Percentiles rank a stretch among this genome's conserved stretches.
Evolutionary conservation across 83 land plant genomes (phyloP).

Genomic region (Diphasiastrum complanatum): DNA sequence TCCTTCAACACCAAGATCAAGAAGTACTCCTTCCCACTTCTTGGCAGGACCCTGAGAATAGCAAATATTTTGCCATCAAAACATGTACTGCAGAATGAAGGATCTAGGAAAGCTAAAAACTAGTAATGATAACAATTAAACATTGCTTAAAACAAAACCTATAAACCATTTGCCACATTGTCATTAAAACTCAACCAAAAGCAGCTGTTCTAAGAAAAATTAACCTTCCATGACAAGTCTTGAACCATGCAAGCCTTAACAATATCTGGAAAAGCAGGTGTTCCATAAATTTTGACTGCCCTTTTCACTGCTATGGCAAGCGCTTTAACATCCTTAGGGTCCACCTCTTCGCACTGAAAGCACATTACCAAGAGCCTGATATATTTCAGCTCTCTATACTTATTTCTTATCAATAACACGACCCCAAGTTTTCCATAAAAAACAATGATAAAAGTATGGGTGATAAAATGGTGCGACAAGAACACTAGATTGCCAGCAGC

Average conservation of each 20-base stretch:
- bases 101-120: neutral
- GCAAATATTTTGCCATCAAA: neutral
- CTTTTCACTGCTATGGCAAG: constrained; percentile 46
- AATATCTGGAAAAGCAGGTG: constrained; percentile 48
- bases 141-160: no score
- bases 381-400: neutral
- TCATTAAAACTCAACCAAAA: no score
- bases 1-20: constrained; percentile 58
- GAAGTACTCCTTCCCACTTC: constrained; percentile 66
- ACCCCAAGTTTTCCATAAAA: neutral
- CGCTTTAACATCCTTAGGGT: constrained; percentile 54
- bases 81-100: neutral
- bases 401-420: neutral
- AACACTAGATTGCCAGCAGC: no score
- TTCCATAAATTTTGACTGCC: constrained; percentile 50
- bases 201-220: no score
- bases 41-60: constrained; percentile 73
- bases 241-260: constrained; percentile 79
- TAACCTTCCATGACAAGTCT: constrained; percentile 97
- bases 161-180: no score
- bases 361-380: neutral
- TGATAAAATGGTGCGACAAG: no score
- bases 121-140: neutral
- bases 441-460: no score
- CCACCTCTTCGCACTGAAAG: constrained; percentile 48